A percentile compares a stretch with the other conserved stretches of the same genome.
Evolutionary conservation across 495 filamentous ascomycete species (phyloP).

Genomic region (Aspergillus hancockii): DNA sequence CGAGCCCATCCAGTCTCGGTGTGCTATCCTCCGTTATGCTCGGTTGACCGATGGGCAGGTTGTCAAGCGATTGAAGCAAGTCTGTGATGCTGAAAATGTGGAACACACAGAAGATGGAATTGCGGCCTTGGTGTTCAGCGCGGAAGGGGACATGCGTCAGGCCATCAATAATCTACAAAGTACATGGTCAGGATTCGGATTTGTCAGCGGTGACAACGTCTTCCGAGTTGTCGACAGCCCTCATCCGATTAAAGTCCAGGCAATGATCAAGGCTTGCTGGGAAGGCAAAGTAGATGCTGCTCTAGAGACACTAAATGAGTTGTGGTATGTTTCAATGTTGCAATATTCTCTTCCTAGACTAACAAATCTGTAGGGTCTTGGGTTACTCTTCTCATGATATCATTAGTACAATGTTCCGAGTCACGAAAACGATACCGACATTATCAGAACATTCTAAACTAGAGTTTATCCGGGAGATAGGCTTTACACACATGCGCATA

Average conservation of each 20-base stretch:
- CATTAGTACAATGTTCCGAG: slow-evolving; percentile 97
- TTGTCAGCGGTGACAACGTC: slow-evolving; percentile 96
- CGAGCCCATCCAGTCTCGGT: slow-evolving; percentile 94
- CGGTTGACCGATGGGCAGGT: slow-evolving; percentile 91
- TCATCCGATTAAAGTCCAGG: slow-evolving; percentile 97
- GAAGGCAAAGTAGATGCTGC: slow-evolving; percentile 87
- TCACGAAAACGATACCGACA: slow-evolving; percentile 89
- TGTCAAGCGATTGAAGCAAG: slow-evolving; percentile 84
- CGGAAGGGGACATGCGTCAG: slow-evolving; percentile 98
- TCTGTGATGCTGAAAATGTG: slow-evolving; percentile 84
- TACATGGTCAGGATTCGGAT: slow-evolving; percentile 92
- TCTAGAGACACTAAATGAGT: slow-evolving; percentile 81
- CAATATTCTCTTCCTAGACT: slow-evolving; percentile 8
- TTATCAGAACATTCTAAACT: slow-evolving; percentile 92
- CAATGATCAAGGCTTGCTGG: slow-evolving; percentile 95
- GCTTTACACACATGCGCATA: slow-evolving; percentile 99
- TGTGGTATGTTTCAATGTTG: slow-evolving; percentile 61
- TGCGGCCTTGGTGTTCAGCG: slow-evolving; percentile 92
- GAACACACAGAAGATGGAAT: slow-evolving; percentile 91
- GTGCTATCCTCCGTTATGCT: slow-evolving; percentile 93
- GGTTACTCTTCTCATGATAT: slow-evolving; percentile 97
- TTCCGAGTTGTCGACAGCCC: slow-evolving; percentile 97
- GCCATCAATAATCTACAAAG: slow-evolving; percentile 99
- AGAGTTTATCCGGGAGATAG: slow-evolving; percentile 97
- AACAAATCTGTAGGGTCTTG: slow-evolving; percentile 54